These are phyloP conservation scores for Pseudogymnoascus sp. DNA, from an alignment of 2,329 filamentous ascomycete genomes.

Conservation along the genomic window DNA sequence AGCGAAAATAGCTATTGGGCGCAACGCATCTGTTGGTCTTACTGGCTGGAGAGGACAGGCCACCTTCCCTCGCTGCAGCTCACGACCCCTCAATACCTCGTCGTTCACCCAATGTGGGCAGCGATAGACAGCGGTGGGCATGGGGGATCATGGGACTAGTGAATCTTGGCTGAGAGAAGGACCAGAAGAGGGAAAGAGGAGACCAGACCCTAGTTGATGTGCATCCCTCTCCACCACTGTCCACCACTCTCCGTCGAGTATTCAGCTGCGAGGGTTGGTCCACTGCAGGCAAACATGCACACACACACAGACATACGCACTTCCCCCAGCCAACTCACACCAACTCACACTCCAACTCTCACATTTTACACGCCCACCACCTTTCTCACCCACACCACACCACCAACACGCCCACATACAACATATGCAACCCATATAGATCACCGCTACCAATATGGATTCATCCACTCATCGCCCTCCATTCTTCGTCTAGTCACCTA, in stretches of 20 bases:
- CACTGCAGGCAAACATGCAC: not conserved
- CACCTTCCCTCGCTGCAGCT: not conserved
- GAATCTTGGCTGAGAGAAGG: not conserved
- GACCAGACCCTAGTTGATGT: not conserved
- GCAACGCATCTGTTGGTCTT: not conserved
- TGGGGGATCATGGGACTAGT: not conserved
- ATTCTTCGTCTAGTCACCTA: not conserved
- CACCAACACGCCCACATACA: not conserved
- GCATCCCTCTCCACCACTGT: not conserved
- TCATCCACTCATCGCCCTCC: not conserved
- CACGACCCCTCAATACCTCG: not conserved
- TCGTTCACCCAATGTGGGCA: not conserved
- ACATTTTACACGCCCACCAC: not conserved
- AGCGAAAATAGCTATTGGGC: not conserved
- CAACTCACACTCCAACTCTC: not conserved
- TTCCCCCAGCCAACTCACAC: not conserved
- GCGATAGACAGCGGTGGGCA: not conserved
- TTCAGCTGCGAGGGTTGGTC: not conserved
- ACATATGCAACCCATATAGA: not conserved
- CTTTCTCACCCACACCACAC: not conserved
- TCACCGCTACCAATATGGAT: not conserved
- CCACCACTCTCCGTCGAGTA: not conserved
- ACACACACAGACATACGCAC: not conserved
- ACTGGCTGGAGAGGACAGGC: not conserved
- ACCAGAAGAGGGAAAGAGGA: not conserved